These are phyloP conservation scores for Golubevia sp. DNA, from an alignment of 1,284 basidiomycete genomes.

Conservation along the genomic window DNA sequence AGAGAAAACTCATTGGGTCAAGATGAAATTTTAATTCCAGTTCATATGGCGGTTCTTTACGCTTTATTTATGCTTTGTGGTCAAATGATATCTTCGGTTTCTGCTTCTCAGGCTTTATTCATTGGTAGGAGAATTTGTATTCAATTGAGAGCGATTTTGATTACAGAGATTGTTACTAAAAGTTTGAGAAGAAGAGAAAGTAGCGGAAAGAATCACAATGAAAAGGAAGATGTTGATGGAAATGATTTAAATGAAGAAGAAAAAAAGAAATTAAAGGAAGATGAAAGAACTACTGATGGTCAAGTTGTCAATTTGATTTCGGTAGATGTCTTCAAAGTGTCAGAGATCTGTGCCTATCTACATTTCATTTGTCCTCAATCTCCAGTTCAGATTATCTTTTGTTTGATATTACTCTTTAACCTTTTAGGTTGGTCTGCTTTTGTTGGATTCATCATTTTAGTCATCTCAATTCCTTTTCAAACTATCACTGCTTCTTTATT, in stretches of 20 bases:
- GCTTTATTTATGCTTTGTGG: constrained; percentile 45
- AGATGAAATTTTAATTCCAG: constrained; percentile 18
- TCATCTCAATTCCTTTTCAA: constrained; percentile 47
- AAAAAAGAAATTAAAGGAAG: constrained; percentile 6
- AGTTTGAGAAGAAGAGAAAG: constrained; percentile 44
- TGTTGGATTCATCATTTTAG: constrained; percentile 40
- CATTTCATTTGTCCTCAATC: constrained; percentile 50
- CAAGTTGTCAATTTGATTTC: constrained; percentile 56
- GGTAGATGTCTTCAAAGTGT: constrained; percentile 57
- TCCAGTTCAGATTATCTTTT: constrained; percentile 41
- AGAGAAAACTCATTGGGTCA: constrained; percentile 14
- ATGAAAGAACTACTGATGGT: constrained; percentile 41
- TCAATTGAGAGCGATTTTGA: constrained; percentile 49
- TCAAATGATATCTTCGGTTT: constrained; percentile 37
- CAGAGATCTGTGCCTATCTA: constrained; percentile 54
- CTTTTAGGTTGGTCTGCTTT: constrained; percentile 53
- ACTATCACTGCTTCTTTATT: constrained; percentile 42
- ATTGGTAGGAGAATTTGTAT: constrained; percentile 55
- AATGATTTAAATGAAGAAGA: constrained; percentile 9
- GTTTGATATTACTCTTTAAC: constrained; percentile 38
- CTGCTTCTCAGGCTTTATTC: constrained; percentile 49
- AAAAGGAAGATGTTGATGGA: constrained; percentile 4
- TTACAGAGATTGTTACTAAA: constrained; percentile 59
- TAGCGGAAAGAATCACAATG: constrained; percentile 21
- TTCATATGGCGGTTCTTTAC: constrained; percentile 53